Percentiles rank a stretch among this genome's conserved stretches.
phyloP scores from a whole-genome alignment of 2,329 filamentous ascomycete genomes.

The Aspergillus terreus region DNA sequence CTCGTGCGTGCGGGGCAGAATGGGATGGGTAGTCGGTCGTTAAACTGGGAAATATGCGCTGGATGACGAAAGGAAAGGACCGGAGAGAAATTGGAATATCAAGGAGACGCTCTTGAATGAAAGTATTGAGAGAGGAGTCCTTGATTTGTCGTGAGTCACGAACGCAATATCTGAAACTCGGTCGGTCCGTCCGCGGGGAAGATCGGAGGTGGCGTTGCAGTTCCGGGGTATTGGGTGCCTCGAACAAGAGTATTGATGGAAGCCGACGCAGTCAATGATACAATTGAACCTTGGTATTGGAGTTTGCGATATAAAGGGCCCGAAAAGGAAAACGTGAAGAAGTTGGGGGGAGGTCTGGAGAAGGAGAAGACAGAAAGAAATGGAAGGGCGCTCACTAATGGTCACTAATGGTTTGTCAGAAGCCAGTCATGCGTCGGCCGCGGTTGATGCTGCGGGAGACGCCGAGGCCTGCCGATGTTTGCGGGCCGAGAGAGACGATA shows the following conservation, averaged over 20 bases:
- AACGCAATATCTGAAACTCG: neutral
- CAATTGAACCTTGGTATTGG: neutral
- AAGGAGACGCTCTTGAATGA: no score
- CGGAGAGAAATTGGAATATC: neutral
- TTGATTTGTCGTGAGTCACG: neutral
- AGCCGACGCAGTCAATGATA: neutral
- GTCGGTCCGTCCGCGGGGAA: neutral
- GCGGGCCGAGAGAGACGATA: neutral
- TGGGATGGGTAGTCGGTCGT: neutral
- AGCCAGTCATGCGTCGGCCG: constrained; percentile 7
- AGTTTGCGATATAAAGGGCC: neutral
- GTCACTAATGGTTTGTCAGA: constrained; percentile 20
- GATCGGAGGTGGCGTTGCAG: neutral
- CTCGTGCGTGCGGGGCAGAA: constrained; percentile 17
- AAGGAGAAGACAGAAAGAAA: constrained; percentile 5
- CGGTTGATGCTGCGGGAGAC: constrained; percentile 1
- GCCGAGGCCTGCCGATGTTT: constrained; percentile 6
- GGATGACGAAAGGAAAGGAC: neutral
- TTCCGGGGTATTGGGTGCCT: neutral
- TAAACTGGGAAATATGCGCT: neutral
- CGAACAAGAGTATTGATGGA: neutral
- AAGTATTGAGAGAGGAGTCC: no score
- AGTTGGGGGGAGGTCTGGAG: neutral
- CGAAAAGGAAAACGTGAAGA: neutral
- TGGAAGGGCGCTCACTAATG: constrained; percentile 13